Evolutionary conservation across 176 grass and related monocot species (phyloP), one percentile per base, ranked within the genome.

Genomic region (Oryza longistaminata): DNA sequence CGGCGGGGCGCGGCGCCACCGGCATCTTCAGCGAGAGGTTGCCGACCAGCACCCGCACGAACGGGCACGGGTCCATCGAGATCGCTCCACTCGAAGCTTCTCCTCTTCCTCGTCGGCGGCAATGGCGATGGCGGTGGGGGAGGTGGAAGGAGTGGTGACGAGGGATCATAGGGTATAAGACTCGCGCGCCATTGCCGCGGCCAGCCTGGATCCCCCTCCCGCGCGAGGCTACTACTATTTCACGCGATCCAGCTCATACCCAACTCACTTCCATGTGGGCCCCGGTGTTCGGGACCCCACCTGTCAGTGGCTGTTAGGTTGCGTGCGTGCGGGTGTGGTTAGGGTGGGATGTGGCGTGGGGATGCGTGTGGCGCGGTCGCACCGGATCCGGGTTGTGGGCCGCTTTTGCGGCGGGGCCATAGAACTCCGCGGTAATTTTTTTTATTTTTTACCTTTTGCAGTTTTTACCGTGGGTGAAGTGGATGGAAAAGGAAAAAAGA

Each of bases 61-160:
- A 98, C 68, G 91, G 96, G 84, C 93, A 98, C 74, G 96, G 96
- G 81, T 98, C 96, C 96, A 98, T 95, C 74, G 64, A 31, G 10
- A 43, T 43, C 29, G 42, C 39, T 29, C 42, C 40, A 43, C 42
- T 43, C 42, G 42, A 43, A 43, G 9, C 42, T 43, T 43, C 42
- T 43, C 7, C 9, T 64, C 52, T 3, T 35, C 34, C 4, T 35
- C 34, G 34, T 35, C 6, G 53, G 24, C 22, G 1, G 3, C 1
- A 1, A 19, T 11, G 22, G 68, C 21, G 27, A 71, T 43, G 80
- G 80, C 80, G 34, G 66, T 49, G 68, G 42, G 27, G 76, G 39
- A 22, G 14, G 8, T 29, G 61, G 70, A 84, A 75, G 62, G 87
- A 33, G 82, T 53, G 88, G 87, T 65, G 76, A 75, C 39, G 87